A percentile compares a stretch with the other conserved stretches of the same genome.
Evolutionary conservation across 371 early-diverging fungal species (phyloP).

Genomic region (Nematocida sp.): DNA sequence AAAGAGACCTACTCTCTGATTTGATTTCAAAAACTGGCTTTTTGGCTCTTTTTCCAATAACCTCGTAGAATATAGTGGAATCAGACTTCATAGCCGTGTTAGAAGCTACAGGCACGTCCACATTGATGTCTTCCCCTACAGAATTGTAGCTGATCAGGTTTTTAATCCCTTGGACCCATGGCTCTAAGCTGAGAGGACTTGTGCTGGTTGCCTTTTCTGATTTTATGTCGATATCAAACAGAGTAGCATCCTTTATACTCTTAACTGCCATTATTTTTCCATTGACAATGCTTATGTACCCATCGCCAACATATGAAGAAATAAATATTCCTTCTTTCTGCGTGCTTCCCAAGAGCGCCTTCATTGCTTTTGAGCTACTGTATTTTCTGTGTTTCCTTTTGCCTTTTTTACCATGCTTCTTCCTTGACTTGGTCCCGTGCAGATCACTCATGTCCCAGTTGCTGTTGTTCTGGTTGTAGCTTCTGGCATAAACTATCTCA

Average conservation of each 20-base stretch:
- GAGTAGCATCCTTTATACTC: not conserved
- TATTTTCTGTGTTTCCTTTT: not conserved
- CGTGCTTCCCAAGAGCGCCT: not conserved
- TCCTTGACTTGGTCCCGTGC: too few species aligned
- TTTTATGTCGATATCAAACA: slow-evolving; percentile 34
- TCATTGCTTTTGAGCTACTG: not conserved
- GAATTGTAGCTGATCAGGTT: slow-evolving; percentile 20
- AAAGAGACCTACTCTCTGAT: slow-evolving; percentile 7
- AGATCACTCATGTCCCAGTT: too few species aligned
- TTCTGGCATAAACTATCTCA: too few species aligned
- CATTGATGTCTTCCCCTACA: slow-evolving; percentile 28
- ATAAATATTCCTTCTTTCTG: slow-evolving; percentile 36
- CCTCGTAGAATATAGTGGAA: not conserved
- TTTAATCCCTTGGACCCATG: slow-evolving; percentile 35
- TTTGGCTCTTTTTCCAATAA: slow-evolving; percentile 5
- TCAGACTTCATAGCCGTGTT: slow-evolving; percentile 3
- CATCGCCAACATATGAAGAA: slow-evolving; percentile 1
- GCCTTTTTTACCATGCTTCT: not conserved
- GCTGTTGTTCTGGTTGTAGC: too few species aligned
- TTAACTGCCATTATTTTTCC: slow-evolving; percentile 15
- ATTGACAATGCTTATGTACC: not conserved
- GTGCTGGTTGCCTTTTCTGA: not conserved
- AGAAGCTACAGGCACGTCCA: slow-evolving; percentile 10
- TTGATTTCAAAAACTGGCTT: slow-evolving; percentile 16
- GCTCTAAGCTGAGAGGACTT: not conserved